Conservation (phyloP, 75 land plant species). For the Pinus tabuliformis region DNA sequence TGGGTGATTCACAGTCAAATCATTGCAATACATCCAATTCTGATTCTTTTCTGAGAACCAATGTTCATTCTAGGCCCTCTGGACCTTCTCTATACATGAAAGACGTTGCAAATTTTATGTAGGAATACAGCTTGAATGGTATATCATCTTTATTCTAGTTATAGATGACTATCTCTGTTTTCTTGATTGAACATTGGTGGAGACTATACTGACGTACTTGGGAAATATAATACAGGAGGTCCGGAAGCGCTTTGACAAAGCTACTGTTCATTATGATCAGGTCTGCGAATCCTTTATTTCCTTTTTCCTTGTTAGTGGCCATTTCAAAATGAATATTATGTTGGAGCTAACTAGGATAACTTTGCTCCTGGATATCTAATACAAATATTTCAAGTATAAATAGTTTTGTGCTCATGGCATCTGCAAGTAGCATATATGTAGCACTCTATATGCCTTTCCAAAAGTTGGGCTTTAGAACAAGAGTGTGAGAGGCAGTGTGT, state of each 20-base stretch:
- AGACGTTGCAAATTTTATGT: neutral
- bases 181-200: neutral
- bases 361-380: neutral
- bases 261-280: conserved; percentile 81
- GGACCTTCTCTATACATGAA: neutral
- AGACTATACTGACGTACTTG: neutral
- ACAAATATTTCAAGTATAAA: neutral
- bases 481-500: neutral
- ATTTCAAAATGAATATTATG: neutral
- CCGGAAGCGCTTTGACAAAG: conserved; percentile 83
- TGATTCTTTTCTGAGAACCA: too few species aligned
- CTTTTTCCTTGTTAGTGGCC: neutral
- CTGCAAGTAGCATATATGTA: neutral
- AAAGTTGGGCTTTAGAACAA: neutral
- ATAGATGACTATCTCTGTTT: too few species aligned
- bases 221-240: conserved; percentile 58
- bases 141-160: too few species aligned
- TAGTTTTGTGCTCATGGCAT: neutral
- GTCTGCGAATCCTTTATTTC: conserved; percentile 16
- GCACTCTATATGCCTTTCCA: neutral
- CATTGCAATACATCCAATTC: neutral
- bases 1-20: neutral
- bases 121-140: too few species aligned
- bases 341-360: neutral
- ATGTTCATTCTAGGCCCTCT: neutral